phyloP scores from a whole-genome alignment of 1,284 basidiomycete species.

The Leccinum subrobustum region DNA sequence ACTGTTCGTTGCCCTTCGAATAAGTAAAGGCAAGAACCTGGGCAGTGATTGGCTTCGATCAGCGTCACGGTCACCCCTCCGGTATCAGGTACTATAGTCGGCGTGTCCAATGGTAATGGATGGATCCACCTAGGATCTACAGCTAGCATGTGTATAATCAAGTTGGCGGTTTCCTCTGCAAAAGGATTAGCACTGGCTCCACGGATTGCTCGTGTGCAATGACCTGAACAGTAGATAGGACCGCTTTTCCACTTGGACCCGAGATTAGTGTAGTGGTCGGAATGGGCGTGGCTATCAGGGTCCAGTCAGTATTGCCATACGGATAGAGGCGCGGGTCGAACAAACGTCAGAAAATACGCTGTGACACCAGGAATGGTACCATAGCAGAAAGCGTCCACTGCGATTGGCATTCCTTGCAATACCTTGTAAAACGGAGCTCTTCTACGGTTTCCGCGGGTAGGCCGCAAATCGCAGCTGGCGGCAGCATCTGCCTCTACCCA shows the following conservation, averaged over 20 bases:
- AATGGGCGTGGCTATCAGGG: constrained; percentile 79
- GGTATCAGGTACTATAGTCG: constrained; percentile 76
- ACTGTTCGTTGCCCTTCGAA: constrained; percentile 91
- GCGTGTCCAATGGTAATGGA: constrained; percentile 78
- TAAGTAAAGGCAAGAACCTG: constrained; percentile 91
- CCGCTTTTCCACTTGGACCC: constrained; percentile 87
- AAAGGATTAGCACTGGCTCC: constrained; percentile 5
- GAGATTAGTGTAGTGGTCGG: constrained; percentile 91
- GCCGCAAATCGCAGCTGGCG: constrained; percentile 49
- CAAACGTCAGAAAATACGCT: constrained; percentile 85
- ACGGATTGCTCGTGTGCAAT: neutral
- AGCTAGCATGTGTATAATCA: constrained; percentile 86
- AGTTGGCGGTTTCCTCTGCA: constrained; percentile 73
- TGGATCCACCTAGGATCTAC: constrained; percentile 88
- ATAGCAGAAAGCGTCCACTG: constrained; percentile 94
- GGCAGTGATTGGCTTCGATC: constrained; percentile 98
- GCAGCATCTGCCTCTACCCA: constrained; percentile 77
- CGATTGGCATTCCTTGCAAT: constrained; percentile 96
- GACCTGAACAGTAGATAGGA: constrained; percentile 89
- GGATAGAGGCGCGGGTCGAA: neutral
- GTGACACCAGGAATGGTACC: constrained; percentile 85
- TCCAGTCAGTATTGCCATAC: constrained; percentile 10
- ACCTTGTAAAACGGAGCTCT: constrained; percentile 94
- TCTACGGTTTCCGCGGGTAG: constrained; percentile 57
- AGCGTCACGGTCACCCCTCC: constrained; percentile 88